These are phyloP conservation scores for Pythium aquatile DNA, from an alignment of 352 stramenopile genomes.

Conservation along the genomic window DNA sequence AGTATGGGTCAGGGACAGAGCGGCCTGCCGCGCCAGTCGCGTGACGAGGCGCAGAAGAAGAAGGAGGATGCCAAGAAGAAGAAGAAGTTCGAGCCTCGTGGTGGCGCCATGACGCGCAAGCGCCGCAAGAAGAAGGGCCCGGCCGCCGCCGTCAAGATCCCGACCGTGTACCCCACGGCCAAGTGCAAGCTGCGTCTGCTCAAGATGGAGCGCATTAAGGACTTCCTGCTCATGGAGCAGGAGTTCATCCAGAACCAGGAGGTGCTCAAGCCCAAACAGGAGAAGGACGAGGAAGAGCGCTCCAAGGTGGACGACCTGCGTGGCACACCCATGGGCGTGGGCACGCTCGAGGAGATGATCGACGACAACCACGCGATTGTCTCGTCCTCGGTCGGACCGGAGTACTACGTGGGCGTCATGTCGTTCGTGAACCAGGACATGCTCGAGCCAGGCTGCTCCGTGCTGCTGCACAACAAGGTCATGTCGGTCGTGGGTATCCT, in stretches of 20 bases:
- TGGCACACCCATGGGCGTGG: constrained; percentile 97
- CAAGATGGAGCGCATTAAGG: constrained; percentile 99
- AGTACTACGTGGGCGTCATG: constrained; percentile 99
- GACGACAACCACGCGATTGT: constrained; percentile 99
- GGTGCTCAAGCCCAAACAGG: constrained; percentile 99
- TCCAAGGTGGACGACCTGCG: constrained; percentile 99
- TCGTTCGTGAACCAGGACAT: constrained; percentile 99
- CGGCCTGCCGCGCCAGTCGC: constrained; percentile 74
- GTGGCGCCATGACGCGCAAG: constrained; percentile 81
- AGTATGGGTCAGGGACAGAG: constrained; percentile 86
- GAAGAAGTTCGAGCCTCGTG: constrained; percentile 92
- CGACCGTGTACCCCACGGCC: constrained; percentile 93
- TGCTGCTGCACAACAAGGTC: constrained; percentile 99
- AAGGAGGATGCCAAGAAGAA: constrained; percentile 94
- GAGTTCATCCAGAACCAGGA: constrained; percentile 99
- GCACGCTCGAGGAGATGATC: constrained; percentile 99
- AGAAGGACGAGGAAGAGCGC: constrained; percentile 98
- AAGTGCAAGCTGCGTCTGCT: constrained; percentile 99
- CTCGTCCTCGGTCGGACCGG: constrained; percentile 95
- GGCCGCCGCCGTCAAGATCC: constrained; percentile 85
- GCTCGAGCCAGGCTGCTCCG: constrained; percentile 97
- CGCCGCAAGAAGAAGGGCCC: constrained; percentile 93
- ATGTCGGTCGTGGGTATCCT: constrained; percentile 99
- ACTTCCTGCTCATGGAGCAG: constrained; percentile 99
- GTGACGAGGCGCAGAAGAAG: constrained; percentile 84